phyloP scores from a whole-genome alignment of 371 early-diverging fungal species.

The Mucor mucedo region DNA sequence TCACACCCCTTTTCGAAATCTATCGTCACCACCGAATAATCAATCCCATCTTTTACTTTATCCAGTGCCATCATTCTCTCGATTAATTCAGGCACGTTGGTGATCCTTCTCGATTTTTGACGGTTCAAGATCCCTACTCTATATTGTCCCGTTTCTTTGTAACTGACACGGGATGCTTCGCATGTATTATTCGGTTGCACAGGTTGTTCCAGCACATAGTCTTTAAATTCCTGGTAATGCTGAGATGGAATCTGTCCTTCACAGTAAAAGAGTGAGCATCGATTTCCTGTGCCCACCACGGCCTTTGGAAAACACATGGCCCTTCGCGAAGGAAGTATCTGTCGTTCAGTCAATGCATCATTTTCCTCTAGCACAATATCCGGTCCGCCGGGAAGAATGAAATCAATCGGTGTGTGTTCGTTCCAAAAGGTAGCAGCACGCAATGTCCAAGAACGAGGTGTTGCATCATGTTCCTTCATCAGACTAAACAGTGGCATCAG shows the following conservation, averaged over 20 bases:
- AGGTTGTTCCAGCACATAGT: constrained; percentile 28
- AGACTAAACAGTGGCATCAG: constrained; percentile 56
- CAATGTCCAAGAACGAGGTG: constrained; percentile 38
- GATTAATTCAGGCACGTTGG: constrained; percentile 42
- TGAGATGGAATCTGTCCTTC: constrained; percentile 43
- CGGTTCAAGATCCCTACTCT: constrained; percentile 37
- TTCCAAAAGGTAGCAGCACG: constrained; percentile 26
- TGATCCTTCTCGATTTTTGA: constrained; percentile 33
- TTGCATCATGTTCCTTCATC: constrained; percentile 39
- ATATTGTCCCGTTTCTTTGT: constrained; percentile 1
- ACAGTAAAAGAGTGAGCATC: constrained; percentile 53
- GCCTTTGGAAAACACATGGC: constrained; percentile 57
- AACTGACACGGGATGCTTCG: background rate
- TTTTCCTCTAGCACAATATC: constrained; percentile 44
- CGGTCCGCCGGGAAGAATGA: constrained; percentile 20
- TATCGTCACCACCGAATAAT: constrained; percentile 8
- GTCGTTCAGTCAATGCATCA: constrained; percentile 37
- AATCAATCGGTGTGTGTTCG: constrained; percentile 14
- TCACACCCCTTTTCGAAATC: constrained; percentile 54
- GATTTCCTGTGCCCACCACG: constrained; percentile 52
- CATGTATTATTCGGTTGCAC: constrained; percentile 19
- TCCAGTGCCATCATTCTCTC: constrained; percentile 7
- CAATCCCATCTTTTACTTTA: constrained; percentile 14
- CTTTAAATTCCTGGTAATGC: constrained; percentile 41
- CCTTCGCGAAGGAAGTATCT: constrained; percentile 31